Evolutionary conservation across 768 basidiomycete genomes (phyloP), one percentile per base, ranked within the genome.

Genomic region (Pleurotus giganteus): DNA sequence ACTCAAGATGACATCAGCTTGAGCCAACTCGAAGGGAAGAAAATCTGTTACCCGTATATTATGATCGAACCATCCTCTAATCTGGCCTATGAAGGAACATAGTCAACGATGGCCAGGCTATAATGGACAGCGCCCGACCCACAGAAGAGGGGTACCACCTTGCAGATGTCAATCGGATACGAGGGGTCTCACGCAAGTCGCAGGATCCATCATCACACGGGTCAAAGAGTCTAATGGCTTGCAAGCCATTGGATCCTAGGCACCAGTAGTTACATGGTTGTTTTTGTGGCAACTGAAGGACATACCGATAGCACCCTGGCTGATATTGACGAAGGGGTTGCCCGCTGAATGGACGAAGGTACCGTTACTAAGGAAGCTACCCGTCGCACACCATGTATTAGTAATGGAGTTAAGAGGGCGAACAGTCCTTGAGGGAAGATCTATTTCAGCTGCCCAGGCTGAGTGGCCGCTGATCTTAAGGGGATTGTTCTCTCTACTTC

Each of bases 361-460:
- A 1, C 75, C 75, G 39, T 76, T 76, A 37, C 71, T 68, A 45
- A 77, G 56, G 51, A 76, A 70, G 2, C 69, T 71, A 9, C 75
- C 74, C 19, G 72, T 72, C 0, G 72, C 76, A 60, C 75, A 78
- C 63, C 74, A 78, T n/a, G 67, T 68, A 55, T 78, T 70, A n/a
- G 71, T 68, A 7, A 68, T 49, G n/a, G 73, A 59, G 41, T 68
- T 61, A 7, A 75, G 55, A 8, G 74, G 63, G 12, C 70, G 68
- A 1, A 69, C 67, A 3, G 64, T 69, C 36, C 74, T 71, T 1
- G 75, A 76, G 56, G 69, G 64, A 9, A 79, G 58, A 53, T 78
- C 68, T 61, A 75, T 71, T 13, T 79, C 63, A 5, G 73, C 75
- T 26, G 72, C 74, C 78, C 77, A 78, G 6, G 77, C 77, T 15